phyloP scores from a whole-genome alignment of 2,329 filamentous ascomycete genomes.

The Calonectria honghensis region DNA sequence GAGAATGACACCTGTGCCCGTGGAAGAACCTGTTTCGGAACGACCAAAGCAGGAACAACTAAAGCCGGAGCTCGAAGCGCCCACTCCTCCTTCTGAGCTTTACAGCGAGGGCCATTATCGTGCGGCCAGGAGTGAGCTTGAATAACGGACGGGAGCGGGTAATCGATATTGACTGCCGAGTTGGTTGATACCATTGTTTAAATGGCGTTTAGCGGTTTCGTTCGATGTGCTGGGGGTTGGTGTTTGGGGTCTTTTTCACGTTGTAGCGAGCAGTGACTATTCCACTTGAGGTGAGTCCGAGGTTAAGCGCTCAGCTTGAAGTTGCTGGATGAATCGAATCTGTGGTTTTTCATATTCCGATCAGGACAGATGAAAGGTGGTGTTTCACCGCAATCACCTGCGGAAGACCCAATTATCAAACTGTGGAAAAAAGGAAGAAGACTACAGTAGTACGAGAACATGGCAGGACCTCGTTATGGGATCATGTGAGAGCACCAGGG shows the following conservation, averaged over 20 bases:
- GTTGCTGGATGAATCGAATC: fast-evolving
- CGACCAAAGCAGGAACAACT: background rate
- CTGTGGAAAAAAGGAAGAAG: too few species aligned
- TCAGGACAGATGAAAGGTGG: too few species aligned
- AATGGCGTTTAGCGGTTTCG: background rate
- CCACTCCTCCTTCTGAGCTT: background rate
- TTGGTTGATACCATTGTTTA: too few species aligned
- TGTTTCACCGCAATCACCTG: too few species aligned
- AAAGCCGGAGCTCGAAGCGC: background rate
- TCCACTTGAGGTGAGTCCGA: background rate
- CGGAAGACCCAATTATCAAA: too few species aligned
- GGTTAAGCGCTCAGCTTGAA: background rate
- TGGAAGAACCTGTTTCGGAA: background rate
- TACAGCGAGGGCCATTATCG: background rate
- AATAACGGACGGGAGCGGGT: background rate
- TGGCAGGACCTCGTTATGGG: too few species aligned
- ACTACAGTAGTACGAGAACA: too few species aligned
- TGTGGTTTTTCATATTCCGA: too few species aligned
- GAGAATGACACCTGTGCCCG: background rate
- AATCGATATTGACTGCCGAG: background rate
- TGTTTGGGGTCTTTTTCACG: background rate
- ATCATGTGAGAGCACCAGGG: too few species aligned
- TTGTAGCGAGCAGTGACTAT: background rate
- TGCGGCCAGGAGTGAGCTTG: background rate
- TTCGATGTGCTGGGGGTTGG: background rate